phyloP scores from a whole-genome alignment of 1,284 basidiomycete species.

The Entoloma clypeatum region DNA sequence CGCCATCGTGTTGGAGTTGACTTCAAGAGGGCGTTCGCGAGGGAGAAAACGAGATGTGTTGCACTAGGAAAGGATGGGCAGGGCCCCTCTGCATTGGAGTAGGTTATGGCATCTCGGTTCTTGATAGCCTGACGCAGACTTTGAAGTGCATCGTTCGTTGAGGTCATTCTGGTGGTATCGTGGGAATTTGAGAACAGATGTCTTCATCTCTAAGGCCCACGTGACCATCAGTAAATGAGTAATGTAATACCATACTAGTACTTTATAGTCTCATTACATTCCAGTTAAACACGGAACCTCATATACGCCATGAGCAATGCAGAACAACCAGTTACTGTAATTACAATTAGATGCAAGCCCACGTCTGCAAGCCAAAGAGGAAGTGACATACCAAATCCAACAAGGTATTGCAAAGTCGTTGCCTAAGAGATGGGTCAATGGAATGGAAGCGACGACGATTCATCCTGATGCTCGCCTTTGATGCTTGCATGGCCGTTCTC shows the following conservation, averaged over 20 bases:
- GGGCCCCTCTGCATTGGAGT: constrained; percentile 43
- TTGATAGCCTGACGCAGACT: constrained; percentile 57
- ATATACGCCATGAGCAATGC: constrained; percentile 84
- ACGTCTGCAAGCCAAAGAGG: constrained; percentile 3
- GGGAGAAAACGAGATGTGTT: constrained; percentile 61
- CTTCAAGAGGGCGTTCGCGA: constrained; percentile 57
- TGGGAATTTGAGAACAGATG: too few species aligned
- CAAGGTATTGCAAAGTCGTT: constrained; percentile 78
- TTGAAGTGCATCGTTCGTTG: constrained; percentile 46
- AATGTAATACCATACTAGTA: neutral
- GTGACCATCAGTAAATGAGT: too few species aligned
- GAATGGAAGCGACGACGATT: constrained; percentile 20
- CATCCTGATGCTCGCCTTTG: constrained; percentile 57
- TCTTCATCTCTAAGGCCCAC: too few species aligned
- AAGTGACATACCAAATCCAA: constrained; percentile 67
- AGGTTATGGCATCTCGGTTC: constrained; percentile 46
- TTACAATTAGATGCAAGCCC: neutral
- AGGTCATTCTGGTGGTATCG: constrained; percentile 27
- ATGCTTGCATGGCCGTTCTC: constrained; percentile 87
- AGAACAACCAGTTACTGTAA: constrained; percentile 79
- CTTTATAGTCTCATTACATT: constrained; percentile 1
- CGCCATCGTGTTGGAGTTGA: constrained; percentile 71
- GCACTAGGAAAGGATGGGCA: constrained; percentile 52
- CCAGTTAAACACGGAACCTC: constrained; percentile 51
- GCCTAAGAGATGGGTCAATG: constrained; percentile 43